Evolutionary conservation across 2,329 filamentous ascomycete genomes (phyloP), one percentile per base, ranked within the genome.

Genomic region (Talaromyces sp.): DNA sequence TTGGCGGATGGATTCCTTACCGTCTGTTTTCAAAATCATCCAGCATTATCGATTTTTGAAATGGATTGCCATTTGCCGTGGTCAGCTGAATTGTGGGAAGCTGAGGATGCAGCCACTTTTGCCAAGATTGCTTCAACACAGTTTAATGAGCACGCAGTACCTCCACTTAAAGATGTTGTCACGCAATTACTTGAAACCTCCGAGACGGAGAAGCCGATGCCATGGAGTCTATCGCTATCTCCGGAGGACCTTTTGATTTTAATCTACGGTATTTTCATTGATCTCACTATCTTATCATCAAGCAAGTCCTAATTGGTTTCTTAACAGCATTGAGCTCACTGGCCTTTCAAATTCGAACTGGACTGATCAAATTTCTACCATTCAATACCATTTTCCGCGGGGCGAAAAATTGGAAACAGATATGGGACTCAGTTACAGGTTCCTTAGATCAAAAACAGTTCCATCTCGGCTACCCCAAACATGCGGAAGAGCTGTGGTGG

Each of bases 11-110:
- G 66, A 7, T 69, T 69, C 11, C 60, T 69, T 14, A 69, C 66
- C 1, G 65, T 69, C 6, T 69, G 67, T 42, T 69, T 69, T 51
- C 69, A 68, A 4, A 69, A 67, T 16, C 61, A 68, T 29, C 67
- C 67, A 3, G 57, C 61, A 16, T 35, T 69, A 20, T 67, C 66
- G 1, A 61, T 65, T 1, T 69, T 69, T 27, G 67, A 69, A 39
- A 65, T 69, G 63, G 57, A 68, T 24, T 69, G 67, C 30, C 54
- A 66, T 30, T 66, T 69, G 16, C 65, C 67, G 0, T 69, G 66
- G 66, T 64, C 56, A 14, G 61, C 66, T 3, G 62, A 63, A 35
- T 22, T 69, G 43, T 69, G 66, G 54, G 67, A 69, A 43, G 65
- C 67, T 13, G 67, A 69, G 20, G 62, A 57, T 32, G 59, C 64